Percentiles rank a stretch among this genome's conserved stretches.
phyloP scores from a whole-genome alignment of 139 green algal species.

The Coelastrella sp. region DNA sequence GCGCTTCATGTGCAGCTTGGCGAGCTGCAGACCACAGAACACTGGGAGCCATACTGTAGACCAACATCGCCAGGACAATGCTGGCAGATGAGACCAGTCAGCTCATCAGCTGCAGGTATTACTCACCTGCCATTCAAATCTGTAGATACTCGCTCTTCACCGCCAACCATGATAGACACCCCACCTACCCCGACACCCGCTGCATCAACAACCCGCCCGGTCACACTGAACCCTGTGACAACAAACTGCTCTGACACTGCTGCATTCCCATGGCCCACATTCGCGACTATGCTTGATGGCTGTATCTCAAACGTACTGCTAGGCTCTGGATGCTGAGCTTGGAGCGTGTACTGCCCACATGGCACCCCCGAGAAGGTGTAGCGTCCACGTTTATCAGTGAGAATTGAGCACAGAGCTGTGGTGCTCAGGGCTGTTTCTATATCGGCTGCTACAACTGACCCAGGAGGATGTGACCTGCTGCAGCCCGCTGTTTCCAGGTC shows the following conservation, averaged over 20 bases:
- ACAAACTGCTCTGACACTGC: neutral
- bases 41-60: no score
- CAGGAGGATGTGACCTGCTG: slow-evolving; percentile 18
- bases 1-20: neutral
- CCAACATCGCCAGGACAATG: neutral
- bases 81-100: neutral
- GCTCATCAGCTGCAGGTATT: neutral
- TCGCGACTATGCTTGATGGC: neutral
- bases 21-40: neutral
- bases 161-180: neutral
- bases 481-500: slow-evolving; percentile 10
- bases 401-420: slow-evolving; percentile 24
- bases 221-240: slow-evolving; percentile 38
- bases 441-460: neutral
- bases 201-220: slow-evolving; percentile 1
- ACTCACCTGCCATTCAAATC: slow-evolving; percentile 29
- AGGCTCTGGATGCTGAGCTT: slow-evolving; percentile 35
- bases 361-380: slow-evolving; percentile 33
- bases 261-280: slow-evolving; percentile 9
- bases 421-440: neutral
- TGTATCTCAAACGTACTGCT: slow-evolving; percentile 36
- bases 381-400: neutral
- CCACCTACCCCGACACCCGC: neutral
- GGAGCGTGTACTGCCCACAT: slow-evolving; percentile 29
- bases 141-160: neutral